Percentiles rank a stretch among this genome's conserved stretches.
phyloP scores from a whole-genome alignment of 352 stramenopile species.

The Globisporangium lucens region DNA sequence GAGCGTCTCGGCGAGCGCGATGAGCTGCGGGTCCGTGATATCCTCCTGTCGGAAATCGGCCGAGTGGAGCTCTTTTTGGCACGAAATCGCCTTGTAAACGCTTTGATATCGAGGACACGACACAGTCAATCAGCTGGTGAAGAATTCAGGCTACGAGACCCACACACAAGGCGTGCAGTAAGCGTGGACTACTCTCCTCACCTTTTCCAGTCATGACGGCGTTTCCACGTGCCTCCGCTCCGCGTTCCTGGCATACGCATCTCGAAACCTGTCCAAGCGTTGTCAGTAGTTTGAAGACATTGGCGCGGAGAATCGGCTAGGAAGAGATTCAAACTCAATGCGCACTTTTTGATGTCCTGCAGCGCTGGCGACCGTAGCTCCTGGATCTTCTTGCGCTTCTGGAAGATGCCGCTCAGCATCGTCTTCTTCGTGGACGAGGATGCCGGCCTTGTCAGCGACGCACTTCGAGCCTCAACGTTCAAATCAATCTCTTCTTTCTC shows the following conservation, averaged over 20 bases:
- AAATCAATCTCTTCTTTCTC: neutral
- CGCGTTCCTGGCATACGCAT: conserved; percentile 61
- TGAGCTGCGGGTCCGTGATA: conserved; percentile 74
- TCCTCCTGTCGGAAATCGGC: conserved; percentile 79
- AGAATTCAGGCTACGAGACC: neutral
- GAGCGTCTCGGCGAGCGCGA: conserved; percentile 73
- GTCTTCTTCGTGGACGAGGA: neutral
- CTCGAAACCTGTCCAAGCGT: conserved; percentile 46
- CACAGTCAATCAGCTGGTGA: neutral
- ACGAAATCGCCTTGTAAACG: conserved; percentile 84
- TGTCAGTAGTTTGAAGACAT: neutral
- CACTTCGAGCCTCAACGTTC: neutral
- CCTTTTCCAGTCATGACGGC: conserved; percentile 69
- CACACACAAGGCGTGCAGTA: too few relatives aligned
- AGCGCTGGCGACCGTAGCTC: conserved; percentile 70
- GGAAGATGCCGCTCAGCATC: conserved; percentile 75
- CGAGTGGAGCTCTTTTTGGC: conserved; percentile 70
- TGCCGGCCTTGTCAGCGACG: neutral
- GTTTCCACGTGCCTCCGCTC: conserved; percentile 57
- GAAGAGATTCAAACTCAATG: neutral
- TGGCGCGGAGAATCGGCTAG: neutral
- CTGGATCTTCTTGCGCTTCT: conserved; percentile 79
- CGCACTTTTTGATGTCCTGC: conserved; percentile 72
- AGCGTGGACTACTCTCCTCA: conserved; percentile 23
- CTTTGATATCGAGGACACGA: conserved; percentile 33